A percentile compares a stretch with the other conserved stretches of the same genome.
phyloP scores from a whole-genome alignment of 23 red algal species.

The Gracilaria vermiculophylla region DNA sequence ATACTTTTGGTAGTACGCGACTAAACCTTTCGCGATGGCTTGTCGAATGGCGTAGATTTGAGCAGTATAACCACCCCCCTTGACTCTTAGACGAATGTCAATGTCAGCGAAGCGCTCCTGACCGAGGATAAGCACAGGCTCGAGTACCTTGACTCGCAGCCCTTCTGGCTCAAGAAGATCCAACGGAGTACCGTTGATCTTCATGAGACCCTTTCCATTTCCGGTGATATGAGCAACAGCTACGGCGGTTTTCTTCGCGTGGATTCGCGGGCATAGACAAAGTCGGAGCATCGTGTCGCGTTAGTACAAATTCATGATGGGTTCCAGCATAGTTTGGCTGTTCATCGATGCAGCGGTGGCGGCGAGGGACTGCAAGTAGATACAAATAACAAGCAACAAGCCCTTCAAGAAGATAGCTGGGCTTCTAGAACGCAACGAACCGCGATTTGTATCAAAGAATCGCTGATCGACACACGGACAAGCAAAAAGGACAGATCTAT shows the following conservation, averaged over 20 bases:
- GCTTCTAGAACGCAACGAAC: no score
- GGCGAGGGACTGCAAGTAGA: no score
- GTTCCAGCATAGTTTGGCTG: neutral
- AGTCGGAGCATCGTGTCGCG: neutral
- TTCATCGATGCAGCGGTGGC: neutral
- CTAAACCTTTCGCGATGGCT: slow-evolving; percentile 94
- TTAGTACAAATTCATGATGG: neutral
- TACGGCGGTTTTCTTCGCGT: slow-evolving; percentile 93
- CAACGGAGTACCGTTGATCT: slow-evolving; percentile 95
- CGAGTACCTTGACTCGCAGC: slow-evolving; percentile 92
- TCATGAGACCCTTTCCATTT: slow-evolving; percentile 95
- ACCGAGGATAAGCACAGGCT: slow-evolving; percentile 93
- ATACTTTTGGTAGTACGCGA: slow-evolving; percentile 99
- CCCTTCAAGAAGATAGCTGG: no score
- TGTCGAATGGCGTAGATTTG: slow-evolving; percentile 99
- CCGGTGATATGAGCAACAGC: slow-evolving; percentile 92
- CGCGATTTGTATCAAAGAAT: no score
- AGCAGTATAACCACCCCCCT: slow-evolving; percentile 88
- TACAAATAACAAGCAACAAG: no score
- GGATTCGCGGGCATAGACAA: neutral
- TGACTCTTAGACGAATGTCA: slow-evolving; percentile 95
- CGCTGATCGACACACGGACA: neutral
- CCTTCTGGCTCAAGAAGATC: slow-evolving; percentile 94
- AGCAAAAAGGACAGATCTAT: neutral
- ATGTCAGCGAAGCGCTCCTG: slow-evolving; percentile 95